These are phyloP conservation scores for Sedum album DNA, from an alignment of 164 flowering plant genomes.

Conservation along the genomic window DNA sequence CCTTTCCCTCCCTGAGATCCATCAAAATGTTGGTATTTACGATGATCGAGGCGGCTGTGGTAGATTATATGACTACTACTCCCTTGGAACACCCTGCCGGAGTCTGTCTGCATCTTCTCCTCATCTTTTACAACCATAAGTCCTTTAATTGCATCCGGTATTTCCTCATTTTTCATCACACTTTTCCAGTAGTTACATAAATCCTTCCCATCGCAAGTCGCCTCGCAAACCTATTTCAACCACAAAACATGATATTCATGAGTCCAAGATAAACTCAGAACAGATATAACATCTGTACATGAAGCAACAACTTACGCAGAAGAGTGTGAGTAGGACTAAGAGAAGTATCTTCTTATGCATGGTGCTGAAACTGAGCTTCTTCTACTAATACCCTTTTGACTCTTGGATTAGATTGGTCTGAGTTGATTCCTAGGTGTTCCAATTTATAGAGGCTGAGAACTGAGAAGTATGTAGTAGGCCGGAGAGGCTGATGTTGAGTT, in stretches of 20 bases:
- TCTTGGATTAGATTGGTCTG: neutral
- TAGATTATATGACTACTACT: neutral
- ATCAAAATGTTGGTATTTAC: too few species aligned
- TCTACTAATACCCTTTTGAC: neutral
- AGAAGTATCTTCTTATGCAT: neutral
- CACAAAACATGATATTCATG: neutral
- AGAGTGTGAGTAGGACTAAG: neutral
- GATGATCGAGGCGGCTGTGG: neutral
- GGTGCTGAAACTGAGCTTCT: neutral
- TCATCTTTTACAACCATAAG: constrained; percentile 8
- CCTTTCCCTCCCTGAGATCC: neutral
- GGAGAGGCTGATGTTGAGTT: neutral
- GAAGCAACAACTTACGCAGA: neutral
- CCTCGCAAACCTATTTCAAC: constrained; percentile 9
- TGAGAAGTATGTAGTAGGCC: neutral
- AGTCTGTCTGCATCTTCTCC: neutral
- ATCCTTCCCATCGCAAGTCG: constrained; percentile 13
- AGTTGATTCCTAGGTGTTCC: neutral
- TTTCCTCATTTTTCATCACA: constrained; percentile 21
- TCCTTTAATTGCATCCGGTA: constrained; percentile 19
- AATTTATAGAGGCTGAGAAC: neutral
- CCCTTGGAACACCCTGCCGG: neutral
- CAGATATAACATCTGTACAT: neutral
- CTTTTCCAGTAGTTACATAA: constrained; percentile 19
- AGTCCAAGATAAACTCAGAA: neutral